Percentiles rank a stretch among this genome's conserved stretches.
These are phyloP conservation scores for Aspergillus steynii DNA, from an alignment of 495 filamentous ascomycete genomes.

Conservation along the genomic window DNA sequence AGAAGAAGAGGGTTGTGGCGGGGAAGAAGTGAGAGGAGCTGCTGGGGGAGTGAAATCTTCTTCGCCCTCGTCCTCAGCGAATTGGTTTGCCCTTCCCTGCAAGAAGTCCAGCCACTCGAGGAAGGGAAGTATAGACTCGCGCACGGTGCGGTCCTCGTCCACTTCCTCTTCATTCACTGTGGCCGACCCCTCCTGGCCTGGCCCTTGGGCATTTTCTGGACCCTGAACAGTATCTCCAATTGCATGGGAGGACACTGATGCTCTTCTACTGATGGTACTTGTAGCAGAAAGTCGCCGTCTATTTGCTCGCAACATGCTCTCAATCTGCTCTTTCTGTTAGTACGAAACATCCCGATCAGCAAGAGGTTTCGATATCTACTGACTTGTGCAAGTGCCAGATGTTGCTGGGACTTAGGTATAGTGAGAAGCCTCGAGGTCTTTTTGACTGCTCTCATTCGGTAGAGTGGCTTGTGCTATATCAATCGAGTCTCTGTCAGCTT, in stretches of 20 bases:
- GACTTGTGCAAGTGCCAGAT: neutral
- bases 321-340: neutral
- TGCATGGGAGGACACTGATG: neutral
- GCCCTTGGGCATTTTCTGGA: too few relatives aligned
- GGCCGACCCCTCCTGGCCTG: neutral
- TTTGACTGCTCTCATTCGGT: conserved; percentile 8
- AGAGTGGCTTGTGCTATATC: conserved; percentile 6
- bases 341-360: neutral
- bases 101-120: conserved; percentile 6
- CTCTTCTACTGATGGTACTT: neutral
- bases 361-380: neutral
- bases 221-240: neutral
- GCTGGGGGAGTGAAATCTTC: conserved; percentile 1
- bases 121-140: conserved; percentile 5
- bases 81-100: conserved; percentile 7
- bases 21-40: neutral
- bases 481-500: neutral
- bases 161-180: conserved; percentile 7
- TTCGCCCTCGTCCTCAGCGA: conserved; percentile 1
- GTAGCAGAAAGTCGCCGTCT: neutral
- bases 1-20: conserved; percentile 1
- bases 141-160: conserved; percentile 1
- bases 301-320: neutral
- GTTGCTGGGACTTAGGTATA: neutral
- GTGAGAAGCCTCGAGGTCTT: conserved; percentile 6